Percentiles rank a stretch among this genome's conserved stretches.
These are phyloP conservation scores for Mucor sp. DNA, from an alignment of 371 early-diverging fungal genomes.

Conservation along the genomic window DNA sequence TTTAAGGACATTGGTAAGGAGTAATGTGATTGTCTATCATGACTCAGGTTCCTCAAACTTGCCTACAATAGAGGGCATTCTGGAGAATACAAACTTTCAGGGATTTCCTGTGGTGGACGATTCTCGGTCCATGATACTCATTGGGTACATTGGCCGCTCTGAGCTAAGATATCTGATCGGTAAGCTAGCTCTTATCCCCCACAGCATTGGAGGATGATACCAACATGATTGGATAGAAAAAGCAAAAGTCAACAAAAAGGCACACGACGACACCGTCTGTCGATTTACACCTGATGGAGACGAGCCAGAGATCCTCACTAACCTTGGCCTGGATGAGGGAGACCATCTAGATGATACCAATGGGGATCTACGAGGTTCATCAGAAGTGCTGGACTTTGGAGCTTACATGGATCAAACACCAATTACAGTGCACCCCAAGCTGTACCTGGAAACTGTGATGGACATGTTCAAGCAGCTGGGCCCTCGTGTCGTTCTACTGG, in stretches of 20 bases:
- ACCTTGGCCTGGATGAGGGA: slow-evolving; percentile 1
- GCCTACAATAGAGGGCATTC: slow-evolving; percentile 35
- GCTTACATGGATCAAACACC: slow-evolving; percentile 86
- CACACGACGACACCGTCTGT: slow-evolving; percentile 56
- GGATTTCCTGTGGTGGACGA: slow-evolving; percentile 90
- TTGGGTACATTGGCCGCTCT: slow-evolving; percentile 82
- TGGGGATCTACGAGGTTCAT: slow-evolving; percentile 35
- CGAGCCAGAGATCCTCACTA: slow-evolving; percentile 29
- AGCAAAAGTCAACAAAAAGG: slow-evolving; percentile 48
- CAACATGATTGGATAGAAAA: slow-evolving; percentile 34
- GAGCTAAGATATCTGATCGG: slow-evolving; percentile 76
- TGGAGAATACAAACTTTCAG: slow-evolving; percentile 57
- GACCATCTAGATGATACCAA: slow-evolving; percentile 12
- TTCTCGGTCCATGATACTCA: slow-evolving; percentile 60
- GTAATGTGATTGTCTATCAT: background rate
- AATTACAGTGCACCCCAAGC: slow-evolving; percentile 75
- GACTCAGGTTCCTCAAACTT: background rate
- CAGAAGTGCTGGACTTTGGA: slow-evolving; percentile 70
- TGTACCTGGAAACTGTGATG: slow-evolving; percentile 85
- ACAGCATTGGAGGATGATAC: background rate
- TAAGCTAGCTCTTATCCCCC: slow-evolving; percentile 5
- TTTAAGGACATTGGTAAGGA: slow-evolving; percentile 43
- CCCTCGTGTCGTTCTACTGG: slow-evolving; percentile 75
- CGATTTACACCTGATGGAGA: slow-evolving; percentile 56
- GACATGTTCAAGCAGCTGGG: slow-evolving; percentile 95